Evolutionary conservation across 2,329 filamentous ascomycete genomes (phyloP), one percentile per base, ranked within the genome.

Genomic region (Colletotrichum shisoi): DNA sequence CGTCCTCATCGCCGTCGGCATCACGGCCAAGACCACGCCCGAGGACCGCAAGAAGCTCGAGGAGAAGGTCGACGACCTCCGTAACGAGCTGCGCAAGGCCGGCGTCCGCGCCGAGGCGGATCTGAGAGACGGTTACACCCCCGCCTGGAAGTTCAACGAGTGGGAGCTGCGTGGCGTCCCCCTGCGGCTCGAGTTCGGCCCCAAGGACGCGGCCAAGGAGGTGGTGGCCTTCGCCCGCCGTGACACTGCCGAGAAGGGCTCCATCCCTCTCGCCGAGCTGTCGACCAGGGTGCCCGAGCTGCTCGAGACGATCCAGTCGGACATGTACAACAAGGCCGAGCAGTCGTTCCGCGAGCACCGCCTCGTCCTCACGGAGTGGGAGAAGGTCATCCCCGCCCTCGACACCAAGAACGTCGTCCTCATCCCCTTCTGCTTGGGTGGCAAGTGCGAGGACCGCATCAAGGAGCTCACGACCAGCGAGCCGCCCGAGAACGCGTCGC

Each of bases 141-240:
- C 95, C 45, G 93, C 93, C 71, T 98, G 91, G 89, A 99, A 99
- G 81, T 99, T 99, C 84, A 96, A 96, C 81, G 94, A 99, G 80
- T 97, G 93, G 93, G 96, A 99, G 79, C 85, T 98, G 73, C 96
- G 94, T 81, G 95, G 96, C 77, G 91, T 98, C 48, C 95, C 96
- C 53, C 87, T 99, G 44, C 91, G 95, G 67, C 85, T 99, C 67
- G 95, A 99, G 79, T 97, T 97, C 75, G 96, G 96, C 6, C 94
- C 95, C 74, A 96, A 96, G 80, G 95, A 98, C 76, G 90, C 91
- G 13, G 92, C 91, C 71, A 92, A 94, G 76, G 87, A 91, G 65
- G 91, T 94, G 48, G 90, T 98, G 72, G 92, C 90, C 70, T 92
- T 87, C 70, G 92, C 94, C 24, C 92, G 95, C 74, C 92, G 96